Evolutionary conservation across 352 stramenopile genomes (phyloP), one percentile per base, ranked within the genome.

Genomic region (Globisporangium ultimum): DNA sequence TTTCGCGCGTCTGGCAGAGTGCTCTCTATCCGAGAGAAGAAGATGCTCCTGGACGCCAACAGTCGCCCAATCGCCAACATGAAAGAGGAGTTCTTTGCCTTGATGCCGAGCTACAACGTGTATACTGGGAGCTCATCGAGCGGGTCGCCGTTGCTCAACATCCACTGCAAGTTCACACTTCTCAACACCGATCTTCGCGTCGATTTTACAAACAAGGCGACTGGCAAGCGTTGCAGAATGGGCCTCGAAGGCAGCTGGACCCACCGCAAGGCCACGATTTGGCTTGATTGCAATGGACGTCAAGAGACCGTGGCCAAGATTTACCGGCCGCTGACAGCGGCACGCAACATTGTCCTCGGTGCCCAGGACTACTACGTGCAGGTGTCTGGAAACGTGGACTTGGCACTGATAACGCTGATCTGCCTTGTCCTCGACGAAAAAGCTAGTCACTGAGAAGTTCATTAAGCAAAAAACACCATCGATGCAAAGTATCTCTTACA

Each of bases 241-340:
- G 62, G 61, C 0, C 45, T 76, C 34, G 21, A 59, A 0, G 65
- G 68, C 48, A 50, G 70, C 52, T 76, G 65, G 65, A 48, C 57
- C 11, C 47, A 59, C 15, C 65, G 62, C 17, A 53, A 48, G 8
- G 66, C 66, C 8, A 55, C 54, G 20, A 69, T 77, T 34, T 77
- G 59, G 62, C 34, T 74, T 9, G 34, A 69, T 7, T 36, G 55
- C 36, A 56, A 64, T 40, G 52, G 53, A n/a, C 38, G 56, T 17
- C 49, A 59, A 22, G 47, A 48, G 18, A 18, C 34, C 34, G 59
- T 74, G 17, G 63, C 63, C 3, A 55, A 57, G 3, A 60, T 74
- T 40, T 71, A 62, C 52, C 63, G 63, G 1, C 58, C 67, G 18
- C 65, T 55, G 20, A 17, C 36, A 17, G 56, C 62, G 0, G 52